These are phyloP conservation scores for Auricularia cornea DNA, from an alignment of 768 basidiomycete species.

Conservation along the genomic window DNA sequence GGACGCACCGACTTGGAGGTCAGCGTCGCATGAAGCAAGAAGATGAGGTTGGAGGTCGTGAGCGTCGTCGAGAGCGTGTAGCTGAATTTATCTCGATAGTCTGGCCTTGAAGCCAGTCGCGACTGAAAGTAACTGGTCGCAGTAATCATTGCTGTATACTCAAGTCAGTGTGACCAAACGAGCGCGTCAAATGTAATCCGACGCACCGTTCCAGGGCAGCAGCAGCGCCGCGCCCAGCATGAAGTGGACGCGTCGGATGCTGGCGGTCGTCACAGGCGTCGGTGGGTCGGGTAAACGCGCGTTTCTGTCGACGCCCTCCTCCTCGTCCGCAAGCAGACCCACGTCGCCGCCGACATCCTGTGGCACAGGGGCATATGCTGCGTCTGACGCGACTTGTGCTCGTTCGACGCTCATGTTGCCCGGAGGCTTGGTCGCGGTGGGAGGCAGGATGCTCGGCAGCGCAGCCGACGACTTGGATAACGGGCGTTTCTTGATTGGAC, in stretches of 20 bases:
- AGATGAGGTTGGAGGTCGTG: conserved; percentile 57
- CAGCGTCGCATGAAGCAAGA: conserved; percentile 65
- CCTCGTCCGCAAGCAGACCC: not conserved
- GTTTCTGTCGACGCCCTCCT: not conserved
- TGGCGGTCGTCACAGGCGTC: not conserved
- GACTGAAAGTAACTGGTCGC: conserved; percentile 76
- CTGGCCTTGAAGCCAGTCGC: conserved; percentile 45
- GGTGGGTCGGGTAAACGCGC: not conserved
- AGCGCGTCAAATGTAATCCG: not conserved
- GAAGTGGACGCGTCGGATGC: conserved; percentile 49
- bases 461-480: no score
- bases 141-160: conserved; percentile 70
- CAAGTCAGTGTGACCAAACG: not conserved
- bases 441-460: no score
- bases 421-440: no score
- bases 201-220: conserved; percentile 83
- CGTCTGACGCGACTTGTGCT: no score
- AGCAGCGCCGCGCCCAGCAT: conserved; percentile 71
- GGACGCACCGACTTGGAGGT: conserved; percentile 56
- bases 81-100: conserved; percentile 48
- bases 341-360: not conserved
- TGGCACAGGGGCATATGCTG: not conserved
- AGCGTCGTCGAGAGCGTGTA: conserved; percentile 59
- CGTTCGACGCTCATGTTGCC: no score
- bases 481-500: no score